phyloP scores from a whole-genome alignment of 2,329 filamentous ascomycete species.

The Westerdykella sp. region DNA sequence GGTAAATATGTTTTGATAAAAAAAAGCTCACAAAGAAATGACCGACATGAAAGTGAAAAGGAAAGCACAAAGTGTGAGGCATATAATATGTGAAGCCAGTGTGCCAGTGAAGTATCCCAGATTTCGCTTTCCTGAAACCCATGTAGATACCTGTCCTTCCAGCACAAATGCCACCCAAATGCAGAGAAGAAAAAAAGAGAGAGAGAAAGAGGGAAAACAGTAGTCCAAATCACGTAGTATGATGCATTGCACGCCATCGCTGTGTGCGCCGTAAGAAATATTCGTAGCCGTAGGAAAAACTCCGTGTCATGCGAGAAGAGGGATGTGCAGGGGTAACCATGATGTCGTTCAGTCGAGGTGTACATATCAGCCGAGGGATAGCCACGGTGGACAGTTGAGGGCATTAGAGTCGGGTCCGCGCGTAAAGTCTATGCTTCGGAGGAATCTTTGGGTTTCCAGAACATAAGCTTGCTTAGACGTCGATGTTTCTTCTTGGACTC shows the following conservation, averaged over 20 bases:
- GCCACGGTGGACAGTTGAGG: background rate
- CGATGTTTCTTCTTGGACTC: slow-evolving; percentile 58
- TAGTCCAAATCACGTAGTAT: slow-evolving; percentile 26
- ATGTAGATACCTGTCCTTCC: slow-evolving; percentile 24
- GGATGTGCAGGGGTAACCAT: slow-evolving; percentile 25
- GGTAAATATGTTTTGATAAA: slow-evolving; percentile 2
- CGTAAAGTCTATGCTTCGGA: slow-evolving; percentile 4
- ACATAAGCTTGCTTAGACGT: slow-evolving; percentile 68
- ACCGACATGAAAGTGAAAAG: slow-evolving; percentile 10
- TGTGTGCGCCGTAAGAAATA: slow-evolving; percentile 34
- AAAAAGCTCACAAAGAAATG: slow-evolving; percentile 11
- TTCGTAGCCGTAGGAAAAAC: slow-evolving; percentile 34
- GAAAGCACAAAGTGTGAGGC: slow-evolving; percentile 13
- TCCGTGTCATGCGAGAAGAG: slow-evolving; percentile 33
- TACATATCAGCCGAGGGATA: slow-evolving; percentile 3
- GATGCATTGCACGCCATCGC: slow-evolving; percentile 24
- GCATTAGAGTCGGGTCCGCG: slow-evolving; percentile 1
- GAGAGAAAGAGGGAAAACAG: slow-evolving; percentile 27
- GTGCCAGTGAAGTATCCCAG: slow-evolving; percentile 26
- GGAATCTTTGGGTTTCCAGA: slow-evolving; percentile 56
- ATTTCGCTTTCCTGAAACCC: slow-evolving; percentile 11
- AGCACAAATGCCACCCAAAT: slow-evolving; percentile 9
- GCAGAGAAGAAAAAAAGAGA: slow-evolving; percentile 10
- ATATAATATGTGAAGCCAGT: slow-evolving; percentile 6
- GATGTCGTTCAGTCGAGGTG: slow-evolving; percentile 32